Evolutionary conservation across 2,329 filamentous ascomycete genomes (phyloP), one percentile per base, ranked within the genome.

Genomic region (Conoideocrella luteorostrata): DNA sequence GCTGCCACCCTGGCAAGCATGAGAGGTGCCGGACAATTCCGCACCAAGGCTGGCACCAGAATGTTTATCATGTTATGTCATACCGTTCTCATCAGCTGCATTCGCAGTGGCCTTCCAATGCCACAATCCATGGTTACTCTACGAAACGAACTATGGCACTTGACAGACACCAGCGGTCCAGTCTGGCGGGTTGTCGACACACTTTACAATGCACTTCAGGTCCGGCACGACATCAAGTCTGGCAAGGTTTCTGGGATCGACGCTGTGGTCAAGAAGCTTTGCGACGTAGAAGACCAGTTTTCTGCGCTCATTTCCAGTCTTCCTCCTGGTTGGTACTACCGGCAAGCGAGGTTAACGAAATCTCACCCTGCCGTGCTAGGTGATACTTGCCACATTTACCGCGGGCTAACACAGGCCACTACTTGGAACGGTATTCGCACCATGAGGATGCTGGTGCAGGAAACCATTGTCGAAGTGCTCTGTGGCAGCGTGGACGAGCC

Each of bases 21-120:
- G 49, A 68, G 75, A 39, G 75, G 75, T 15, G 52, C 60, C 9
- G 59, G 58, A 3, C 73, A 75, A 46, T 70, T 78, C 50, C 56
- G 53, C 30, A 71, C 67, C 10, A 57, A 57, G 33, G 67, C 67
- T 3, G 73, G 74, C 4, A 60, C 66, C 29, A 63, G 69, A 43
- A 72, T 78, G 70, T 78, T 78, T 52, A 62, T 71, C 44, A 74
- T 77, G 67, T 63, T 77, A 23, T 72, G 65, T 24, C 67, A 76
- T 43, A 70, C 67, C 42, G 65, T 75, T 26, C 61, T 76, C 46
- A 69, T 77, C 47, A 72, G 67, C 50, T 77, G 74, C 52, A 65
- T 76, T 21, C 72, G 75, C 48, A 66, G 65, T 40, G 67, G 68
- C 26, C 56, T 69, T 22, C 65, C 70, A 11, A 68, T 77, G 61